Base-by-base conservation (phyloP, 139 green algal species). In the Raphidocelis subcapitata region DNA sequence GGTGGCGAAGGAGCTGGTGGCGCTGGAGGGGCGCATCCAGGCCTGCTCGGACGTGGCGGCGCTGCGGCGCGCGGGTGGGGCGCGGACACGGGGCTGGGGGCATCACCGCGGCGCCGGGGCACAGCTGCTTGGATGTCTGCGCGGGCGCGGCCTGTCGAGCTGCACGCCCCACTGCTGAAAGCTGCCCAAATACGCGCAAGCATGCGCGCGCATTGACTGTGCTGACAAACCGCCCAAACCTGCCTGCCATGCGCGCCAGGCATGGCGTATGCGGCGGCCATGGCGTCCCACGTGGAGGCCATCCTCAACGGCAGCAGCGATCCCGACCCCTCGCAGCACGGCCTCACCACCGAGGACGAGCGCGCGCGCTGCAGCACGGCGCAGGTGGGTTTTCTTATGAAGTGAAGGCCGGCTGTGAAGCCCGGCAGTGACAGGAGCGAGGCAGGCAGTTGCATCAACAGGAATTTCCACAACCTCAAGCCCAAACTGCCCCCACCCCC, bases 311-410 rank as follows among this genome's bases (percentile, higher is more conserved):
- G 92, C 31, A 83, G 74, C 3, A 77, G 85, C 3, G 83, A 91
- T 35, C 84, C 85, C 1, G 93, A 98, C 73, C 92, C 90, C 15
- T 72, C 77, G 33, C 78, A 91, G 69, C 87, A 93, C 37, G 92
- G 92, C 62, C 79, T 94, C 57, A 95, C 89, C 2, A 90, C 86
- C 24, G 87, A 89, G 16, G 92, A 96, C 73, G 92, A 96, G 75
- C 77, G 88, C 0, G 32, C 81, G 20, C 71, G 74, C 16, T 81
- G 80, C 10, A 64, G 69, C 5, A 31, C 51, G 31, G 56, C 65
- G 61, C n/a, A 18, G 67, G 33, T 70, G 62, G 51, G 8, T 12
- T 24, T n/a, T n/a, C n/a, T n/a, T n/a, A n/a, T n/a, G n/a, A n/a
- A n/a, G n/a, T n/a, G n/a, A n/a, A n/a, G n/a, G n/a, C n/a, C n/a